Conservation (phyloP, 2,329 filamentous ascomycete genomes). For the Trichoderma sp. region DNA sequence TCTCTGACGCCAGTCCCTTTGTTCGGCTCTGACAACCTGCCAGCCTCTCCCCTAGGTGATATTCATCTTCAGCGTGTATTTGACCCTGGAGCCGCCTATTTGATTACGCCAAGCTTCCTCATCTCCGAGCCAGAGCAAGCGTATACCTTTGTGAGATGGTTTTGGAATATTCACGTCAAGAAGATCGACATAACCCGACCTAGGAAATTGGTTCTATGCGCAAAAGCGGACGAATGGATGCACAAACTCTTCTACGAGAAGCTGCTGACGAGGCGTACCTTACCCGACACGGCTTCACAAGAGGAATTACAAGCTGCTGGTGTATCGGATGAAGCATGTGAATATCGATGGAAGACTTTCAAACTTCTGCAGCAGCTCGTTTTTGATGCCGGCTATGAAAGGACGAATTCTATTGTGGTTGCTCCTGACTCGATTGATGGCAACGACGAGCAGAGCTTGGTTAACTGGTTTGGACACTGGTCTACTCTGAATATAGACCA, state of each 20-base stretch:
- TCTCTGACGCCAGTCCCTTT: slow-evolving; percentile 31
- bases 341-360: slow-evolving; percentile 32
- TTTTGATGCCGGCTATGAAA: slow-evolving; percentile 24
- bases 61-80: slow-evolving; percentile 37
- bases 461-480: slow-evolving; percentile 66
- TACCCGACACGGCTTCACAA: neutral
- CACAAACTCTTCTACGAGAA: slow-evolving; percentile 31
- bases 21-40: slow-evolving; percentile 24
- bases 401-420: slow-evolving; percentile 44
- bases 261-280: neutral
- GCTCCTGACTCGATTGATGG: slow-evolving; percentile 52
- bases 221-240: slow-evolving; percentile 36
- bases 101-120: slow-evolving; percentile 49
- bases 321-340: slow-evolving; percentile 24
- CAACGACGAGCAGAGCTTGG: slow-evolving; percentile 62
- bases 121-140: slow-evolving; percentile 41
- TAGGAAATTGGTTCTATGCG: slow-evolving; percentile 37
- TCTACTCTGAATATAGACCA: slow-evolving; percentile 50
- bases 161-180: slow-evolving; percentile 32
- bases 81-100: slow-evolving; percentile 37
- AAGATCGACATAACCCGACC: slow-evolving; percentile 21
- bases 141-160: slow-evolving; percentile 42
- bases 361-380: slow-evolving; percentile 29
- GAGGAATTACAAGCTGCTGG: neutral
- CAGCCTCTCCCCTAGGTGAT: slow-evolving; percentile 26